Evolutionary conservation across 2,329 filamentous ascomycete species (phyloP).

Genomic region (Mariannaea elegans): DNA sequence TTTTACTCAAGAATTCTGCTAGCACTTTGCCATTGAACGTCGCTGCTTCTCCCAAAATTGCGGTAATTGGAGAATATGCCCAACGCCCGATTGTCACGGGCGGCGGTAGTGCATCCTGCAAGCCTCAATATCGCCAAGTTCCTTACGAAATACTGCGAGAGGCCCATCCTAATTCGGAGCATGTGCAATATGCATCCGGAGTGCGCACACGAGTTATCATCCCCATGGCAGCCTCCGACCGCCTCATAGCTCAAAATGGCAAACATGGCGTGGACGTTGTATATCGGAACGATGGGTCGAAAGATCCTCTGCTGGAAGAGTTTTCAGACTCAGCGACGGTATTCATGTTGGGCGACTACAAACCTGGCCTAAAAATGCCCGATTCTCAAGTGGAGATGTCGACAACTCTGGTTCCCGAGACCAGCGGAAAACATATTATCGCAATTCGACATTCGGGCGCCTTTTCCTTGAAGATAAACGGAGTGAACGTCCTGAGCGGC

Average conservation of each 20-base stretch:
- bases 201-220: conserved; percentile 25
- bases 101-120: conserved; percentile 27
- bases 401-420: not conserved
- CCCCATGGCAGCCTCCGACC: conserved; percentile 8
- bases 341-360: conserved; percentile 1
- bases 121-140: conserved; percentile 24
- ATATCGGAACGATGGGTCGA: conserved; percentile 14
- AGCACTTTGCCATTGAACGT: conserved; percentile 8
- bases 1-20: conserved; percentile 27
- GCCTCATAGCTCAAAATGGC: not conserved
- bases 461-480: conserved; percentile 13
- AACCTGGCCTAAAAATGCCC: not conserved
- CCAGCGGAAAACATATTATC: conserved; percentile 20
- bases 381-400: conserved; percentile 1
- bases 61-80: conserved; percentile 25
- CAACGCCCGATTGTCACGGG: conserved; percentile 19
- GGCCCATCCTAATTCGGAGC: not conserved
- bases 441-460: conserved; percentile 22
- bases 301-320: conserved; percentile 11
- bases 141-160: conserved; percentile 12
- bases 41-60: conserved; percentile 1
- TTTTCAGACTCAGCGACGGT: conserved; percentile 9
- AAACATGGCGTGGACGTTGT: conserved; percentile 11
- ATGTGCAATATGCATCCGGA: conserved; percentile 13
- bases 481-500: conserved; percentile 9